Evolutionary conservation across 202 grass and related monocot species (phyloP), one percentile per base, ranked within the genome.

Genomic region (Zoysia matrella): DNA sequence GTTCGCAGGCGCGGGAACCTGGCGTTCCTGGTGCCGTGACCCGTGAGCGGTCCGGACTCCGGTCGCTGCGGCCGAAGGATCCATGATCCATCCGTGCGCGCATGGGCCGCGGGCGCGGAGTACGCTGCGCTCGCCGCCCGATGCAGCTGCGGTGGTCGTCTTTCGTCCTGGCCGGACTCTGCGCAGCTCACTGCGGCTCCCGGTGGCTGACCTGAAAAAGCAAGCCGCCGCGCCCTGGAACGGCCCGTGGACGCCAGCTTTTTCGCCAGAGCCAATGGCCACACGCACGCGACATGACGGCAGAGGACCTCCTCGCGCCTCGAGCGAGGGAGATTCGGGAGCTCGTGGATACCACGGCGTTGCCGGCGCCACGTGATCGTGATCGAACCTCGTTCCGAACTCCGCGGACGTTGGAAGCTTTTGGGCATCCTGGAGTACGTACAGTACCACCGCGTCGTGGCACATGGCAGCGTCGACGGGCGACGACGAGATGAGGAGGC

Each of bases 271-370:
- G 56, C 57, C 57, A 61, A 8, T 30, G 18, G 10, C 16, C 18
- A 22, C 56, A 60, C 15, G n/a, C n/a, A 60, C 56, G 56, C n/a
- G 56, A 60, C 56, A 60, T 60, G 56, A 60, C 56, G 56, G 56
- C n/a, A 60, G n/a, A 60, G 6, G 15, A 58, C 15, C 56, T 5
- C 56, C 56, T 60, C 56, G 56, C n/a, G 6, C 16, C 1, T 60
- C n/a, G n/a, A 4, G 56, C 15, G 56, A 7, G 13, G 3, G 4
- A 1, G n/a, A 2, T 1, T 56, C 54, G 5, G 1, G 54, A 56
- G 14, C 4, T 6, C 22, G 22, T 15, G 14, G 13, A 6, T n/a
- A 14, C 54, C 54, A 56, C 54, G 54, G 22, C 15, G 6, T 30
- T 30, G 22, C 22, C 22, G 22, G 22, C 22, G 22, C 22, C 22